Conservation (phyloP, 179 eudicot genomes). For the Carnegiea gigantea region DNA sequence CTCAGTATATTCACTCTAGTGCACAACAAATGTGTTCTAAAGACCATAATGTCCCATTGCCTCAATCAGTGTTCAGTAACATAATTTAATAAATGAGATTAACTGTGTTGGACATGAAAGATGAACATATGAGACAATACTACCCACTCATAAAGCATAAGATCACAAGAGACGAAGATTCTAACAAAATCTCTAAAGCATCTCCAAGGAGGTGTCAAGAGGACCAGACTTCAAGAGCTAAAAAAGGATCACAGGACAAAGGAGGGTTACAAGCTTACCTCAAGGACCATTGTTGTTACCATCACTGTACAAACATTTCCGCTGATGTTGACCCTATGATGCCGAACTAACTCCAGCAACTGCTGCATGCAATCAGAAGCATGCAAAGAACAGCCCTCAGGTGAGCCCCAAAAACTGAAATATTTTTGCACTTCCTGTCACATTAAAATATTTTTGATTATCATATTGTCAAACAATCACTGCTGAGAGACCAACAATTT, state of each 20-base stretch:
- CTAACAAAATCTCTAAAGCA: neutral
- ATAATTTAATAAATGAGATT: neutral
- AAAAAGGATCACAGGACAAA: neutral
- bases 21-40: neutral
- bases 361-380: constrained; percentile 91
- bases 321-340: constrained; percentile 74
- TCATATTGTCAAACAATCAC: neutral
- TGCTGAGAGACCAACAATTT: neutral
- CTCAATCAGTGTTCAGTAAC: neutral
- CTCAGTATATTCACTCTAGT: neutral
- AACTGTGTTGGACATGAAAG: neutral
- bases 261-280: constrained; percentile 42
- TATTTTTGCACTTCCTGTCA: constrained; percentile 69
- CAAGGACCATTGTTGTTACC: constrained; percentile 78
- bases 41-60: neutral
- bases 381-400: constrained; percentile 52
- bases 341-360: constrained; percentile 80
- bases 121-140: neutral
- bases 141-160: neutral
- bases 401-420: constrained; percentile 59
- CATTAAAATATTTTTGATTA: constrained; percentile 10
- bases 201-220: neutral
- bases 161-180: neutral
- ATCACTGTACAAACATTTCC: constrained; percentile 84
- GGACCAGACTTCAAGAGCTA: neutral